Conservation (phyloP, 768 basidiomycete genomes). For the Dentipellis sp. region DNA sequence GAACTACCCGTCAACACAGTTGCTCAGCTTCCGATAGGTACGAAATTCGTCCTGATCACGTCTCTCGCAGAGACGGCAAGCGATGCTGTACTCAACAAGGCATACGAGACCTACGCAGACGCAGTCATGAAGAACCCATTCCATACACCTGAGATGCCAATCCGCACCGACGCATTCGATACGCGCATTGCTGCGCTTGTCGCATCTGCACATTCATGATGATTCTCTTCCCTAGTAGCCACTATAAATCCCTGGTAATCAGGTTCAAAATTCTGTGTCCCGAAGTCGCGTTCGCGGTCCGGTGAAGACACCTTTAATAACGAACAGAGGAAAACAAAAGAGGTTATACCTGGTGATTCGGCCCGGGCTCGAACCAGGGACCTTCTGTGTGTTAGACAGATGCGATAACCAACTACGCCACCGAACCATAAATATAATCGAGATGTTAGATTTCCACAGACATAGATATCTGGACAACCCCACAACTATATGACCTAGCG, state of each 20-base stretch:
- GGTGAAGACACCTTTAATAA: no score
- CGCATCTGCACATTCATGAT: constrained; percentile 7
- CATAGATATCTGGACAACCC: no score
- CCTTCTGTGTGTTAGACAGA: constrained; percentile 53
- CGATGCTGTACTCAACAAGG: constrained; percentile 65
- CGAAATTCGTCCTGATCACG: constrained; percentile 90
- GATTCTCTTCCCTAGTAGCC: background rate
- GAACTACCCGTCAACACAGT: background rate
- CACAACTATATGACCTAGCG: no score
- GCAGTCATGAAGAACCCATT: constrained; percentile 99
- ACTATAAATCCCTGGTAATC: background rate
- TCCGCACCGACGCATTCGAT: constrained; percentile 87
- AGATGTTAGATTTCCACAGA: no score
- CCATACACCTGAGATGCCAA: constrained; percentile 99
- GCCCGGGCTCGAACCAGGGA: background rate
- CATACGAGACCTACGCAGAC: constrained; percentile 92
- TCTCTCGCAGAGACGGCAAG: constrained; percentile 67
- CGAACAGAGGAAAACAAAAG: no score
- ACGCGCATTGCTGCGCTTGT: constrained; percentile 52
- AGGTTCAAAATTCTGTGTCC: no score
- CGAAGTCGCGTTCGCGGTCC: no score
- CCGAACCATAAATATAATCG: no score
- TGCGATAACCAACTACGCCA: constrained; percentile 82
- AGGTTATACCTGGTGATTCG: background rate
- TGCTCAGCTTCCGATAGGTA: constrained; percentile 42